Percentiles rank a stretch among this genome's conserved stretches.
Conservation (phyloP, 495 filamentous ascomycete species). For the Penicillium lividum region DNA sequence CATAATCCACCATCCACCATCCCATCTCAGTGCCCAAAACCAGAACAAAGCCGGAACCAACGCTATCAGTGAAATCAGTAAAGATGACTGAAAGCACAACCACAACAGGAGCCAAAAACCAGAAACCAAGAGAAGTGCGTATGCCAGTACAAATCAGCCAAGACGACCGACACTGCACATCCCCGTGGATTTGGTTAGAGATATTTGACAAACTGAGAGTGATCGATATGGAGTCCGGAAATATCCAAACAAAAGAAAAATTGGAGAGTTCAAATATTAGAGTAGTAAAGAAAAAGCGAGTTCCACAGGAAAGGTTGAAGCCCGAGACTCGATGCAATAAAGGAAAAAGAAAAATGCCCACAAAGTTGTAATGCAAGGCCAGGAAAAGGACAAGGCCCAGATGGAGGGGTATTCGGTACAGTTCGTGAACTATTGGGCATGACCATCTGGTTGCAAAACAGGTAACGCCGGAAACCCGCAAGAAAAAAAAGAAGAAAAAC, state of each 20-base stretch:
- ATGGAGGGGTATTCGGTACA: background rate
- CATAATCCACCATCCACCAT: background rate
- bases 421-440: background rate
- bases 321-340: conserved; percentile 17
- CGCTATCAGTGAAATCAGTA: conserved; percentile 37
- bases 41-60: conserved; percentile 1
- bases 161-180: conserved; percentile 33
- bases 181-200: background rate
- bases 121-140: conserved; percentile 4
- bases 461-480: conserved; percentile 3
- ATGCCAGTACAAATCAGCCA: conserved; percentile 36
- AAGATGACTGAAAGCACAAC: conserved; percentile 37
- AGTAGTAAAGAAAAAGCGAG: conserved; percentile 12
- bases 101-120: conserved; percentile 8
- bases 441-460: conserved; percentile 3
- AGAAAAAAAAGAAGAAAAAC: conserved; percentile 1
- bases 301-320: conserved; percentile 14
- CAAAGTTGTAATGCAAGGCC: conserved; percentile 1
- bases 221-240: conserved; percentile 6
- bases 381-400: background rate
- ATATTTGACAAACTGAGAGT: conserved; percentile 6
- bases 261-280: conserved; percentile 12
- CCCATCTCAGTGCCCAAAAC: background rate
- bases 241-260: conserved; percentile 2
- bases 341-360: background rate